Evolutionary conservation across 208 protist genomes (phyloP).

Genomic region (Trypanosoma scelopori): DNA sequence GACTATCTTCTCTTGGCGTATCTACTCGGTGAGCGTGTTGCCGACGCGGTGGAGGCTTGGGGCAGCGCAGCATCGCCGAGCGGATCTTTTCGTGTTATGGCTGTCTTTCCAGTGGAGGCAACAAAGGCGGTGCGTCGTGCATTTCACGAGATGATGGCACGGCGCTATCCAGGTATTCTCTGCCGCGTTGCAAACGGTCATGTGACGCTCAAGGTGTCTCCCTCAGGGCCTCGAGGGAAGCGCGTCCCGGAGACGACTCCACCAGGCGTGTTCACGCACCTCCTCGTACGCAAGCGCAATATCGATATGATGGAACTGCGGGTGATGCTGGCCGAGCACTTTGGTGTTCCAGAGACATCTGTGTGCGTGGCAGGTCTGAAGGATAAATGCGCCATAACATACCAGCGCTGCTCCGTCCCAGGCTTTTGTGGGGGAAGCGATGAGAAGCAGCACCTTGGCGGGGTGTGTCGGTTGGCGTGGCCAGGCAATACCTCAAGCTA

Average conservation of each 20-base stretch:
- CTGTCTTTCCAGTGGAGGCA: conserved; percentile 22
- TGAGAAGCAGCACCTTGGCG: neutral
- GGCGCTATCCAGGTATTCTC: conserved; percentile 56
- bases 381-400: conserved; percentile 89
- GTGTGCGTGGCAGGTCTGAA: conserved; percentile 92
- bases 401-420: conserved; percentile 78
- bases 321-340: conserved; percentile 47
- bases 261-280: conserved; percentile 44
- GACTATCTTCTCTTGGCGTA: conserved; percentile 44
- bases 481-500: conserved; percentile 21
- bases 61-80: neutral
- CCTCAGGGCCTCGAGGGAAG: conserved; percentile 5
- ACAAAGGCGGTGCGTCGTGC: conserved; percentile 61
- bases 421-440: neutral
- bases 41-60: conserved; percentile 41
- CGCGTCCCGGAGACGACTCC: neutral
- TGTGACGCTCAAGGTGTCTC: conserved; percentile 30
- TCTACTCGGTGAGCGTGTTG: conserved; percentile 32
- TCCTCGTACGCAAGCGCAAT: conserved; percentile 81
- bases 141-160: conserved; percentile 68
- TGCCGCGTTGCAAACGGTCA: conserved; percentile 56
- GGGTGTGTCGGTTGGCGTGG: conserved; percentile 3
- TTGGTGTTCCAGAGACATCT: conserved; percentile 33
- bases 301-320: conserved; percentile 80
- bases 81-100: neutral